These are phyloP conservation scores for Cladosporium sp. DNA, from an alignment of 2,329 filamentous ascomycete genomes.

Conservation along the genomic window DNA sequence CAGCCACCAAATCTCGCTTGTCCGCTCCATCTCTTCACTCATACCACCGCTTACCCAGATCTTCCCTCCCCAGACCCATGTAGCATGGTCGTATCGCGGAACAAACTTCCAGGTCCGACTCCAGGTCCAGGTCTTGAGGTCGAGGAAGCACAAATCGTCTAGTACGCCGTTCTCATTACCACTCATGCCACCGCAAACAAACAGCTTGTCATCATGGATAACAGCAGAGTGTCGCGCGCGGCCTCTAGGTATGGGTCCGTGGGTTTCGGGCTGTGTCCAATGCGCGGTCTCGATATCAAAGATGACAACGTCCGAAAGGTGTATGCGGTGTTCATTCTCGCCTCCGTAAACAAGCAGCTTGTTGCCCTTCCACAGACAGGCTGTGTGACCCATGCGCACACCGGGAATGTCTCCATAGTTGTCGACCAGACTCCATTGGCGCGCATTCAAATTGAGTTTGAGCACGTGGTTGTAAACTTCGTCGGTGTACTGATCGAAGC, in stretches of 20 bases:
- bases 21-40: slow-evolving; percentile 95
- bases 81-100: slow-evolving; percentile 89
- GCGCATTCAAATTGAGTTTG: slow-evolving; percentile 78
- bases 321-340: slow-evolving; percentile 95
- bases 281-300: slow-evolving; percentile 93
- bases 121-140: slow-evolving; percentile 97
- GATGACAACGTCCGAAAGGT: slow-evolving; percentile 92
- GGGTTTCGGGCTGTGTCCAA: slow-evolving; percentile 89
- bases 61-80: slow-evolving; percentile 87
- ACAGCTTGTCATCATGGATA: slow-evolving; percentile 93
- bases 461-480: slow-evolving; percentile 99
- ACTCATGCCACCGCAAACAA: slow-evolving; percentile 93
- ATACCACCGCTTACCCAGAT: slow-evolving; percentile 97
- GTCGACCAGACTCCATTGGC: slow-evolving; percentile 94
- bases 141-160: slow-evolving; percentile 94
- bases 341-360: slow-evolving; percentile 97
- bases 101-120: slow-evolving; percentile 95
- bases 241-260: slow-evolving; percentile 81
- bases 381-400: slow-evolving; percentile 97
- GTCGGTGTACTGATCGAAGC: slow-evolving; percentile 98
- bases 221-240: slow-evolving; percentile 91
- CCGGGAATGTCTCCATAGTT: slow-evolving; percentile 98
- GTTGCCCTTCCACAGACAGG: slow-evolving; percentile 87
- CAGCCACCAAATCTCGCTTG: slow-evolving; percentile 94
- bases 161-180: slow-evolving; percentile 89